Evolutionary conservation across 495 filamentous ascomycete genomes (phyloP).

Genomic region (Hapsidospora chrysogenum): DNA sequence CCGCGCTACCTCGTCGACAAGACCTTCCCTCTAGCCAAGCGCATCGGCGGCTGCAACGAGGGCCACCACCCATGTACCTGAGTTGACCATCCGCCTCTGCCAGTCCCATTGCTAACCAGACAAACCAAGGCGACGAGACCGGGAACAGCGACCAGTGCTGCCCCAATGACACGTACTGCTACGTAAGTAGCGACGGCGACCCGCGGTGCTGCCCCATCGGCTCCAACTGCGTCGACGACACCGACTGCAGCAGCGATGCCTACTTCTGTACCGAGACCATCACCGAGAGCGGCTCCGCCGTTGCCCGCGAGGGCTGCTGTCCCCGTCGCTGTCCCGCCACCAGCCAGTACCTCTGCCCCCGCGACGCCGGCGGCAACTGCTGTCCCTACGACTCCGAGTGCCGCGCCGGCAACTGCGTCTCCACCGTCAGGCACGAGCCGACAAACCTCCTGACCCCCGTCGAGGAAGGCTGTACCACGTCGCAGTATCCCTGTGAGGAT

Average conservation of each 20-base stretch:
- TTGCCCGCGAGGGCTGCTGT: conserved; percentile 19
- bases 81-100: conserved; percentile 1
- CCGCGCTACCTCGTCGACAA: conserved; percentile 2
- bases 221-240: conserved; percentile 12
- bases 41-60: neutral
- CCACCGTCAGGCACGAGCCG: conserved; percentile 8
- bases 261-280: conserved; percentile 9
- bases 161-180: conserved; percentile 14
- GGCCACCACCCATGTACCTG: conserved; percentile 3
- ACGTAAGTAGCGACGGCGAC: conserved; percentile 5
- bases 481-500: conserved; percentile 51
- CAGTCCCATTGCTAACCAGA: conserved; percentile 2
- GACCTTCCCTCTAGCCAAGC: conserved; percentile 1
- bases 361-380: conserved; percentile 23
- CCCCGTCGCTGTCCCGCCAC: conserved; percentile 13
- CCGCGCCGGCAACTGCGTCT: conserved; percentile 11
- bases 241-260: conserved; percentile 8
- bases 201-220: conserved; percentile 22
- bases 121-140: conserved; percentile 8
- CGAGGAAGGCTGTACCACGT: conserved; percentile 44
- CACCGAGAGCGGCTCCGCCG: conserved; percentile 7
- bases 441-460: conserved; percentile 11
- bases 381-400: conserved; percentile 22
- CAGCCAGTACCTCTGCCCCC: conserved; percentile 24
- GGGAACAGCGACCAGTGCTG: conserved; percentile 8